These are phyloP conservation scores for Solanum chilense DNA, from an alignment of 257 asterid species.

Conservation along the genomic window DNA sequence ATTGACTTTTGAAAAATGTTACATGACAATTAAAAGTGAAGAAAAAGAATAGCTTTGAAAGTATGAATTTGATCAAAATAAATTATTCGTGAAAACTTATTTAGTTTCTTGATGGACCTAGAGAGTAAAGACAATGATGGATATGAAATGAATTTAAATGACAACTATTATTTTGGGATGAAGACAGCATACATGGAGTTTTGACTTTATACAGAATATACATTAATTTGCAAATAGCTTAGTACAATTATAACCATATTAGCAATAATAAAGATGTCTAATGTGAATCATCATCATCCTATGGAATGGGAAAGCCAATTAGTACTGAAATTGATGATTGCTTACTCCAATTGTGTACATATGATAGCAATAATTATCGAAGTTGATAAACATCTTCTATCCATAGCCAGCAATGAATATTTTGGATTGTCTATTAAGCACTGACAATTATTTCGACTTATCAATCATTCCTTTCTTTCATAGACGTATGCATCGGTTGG, in stretches of 20 bases:
- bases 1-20: too few species aligned
- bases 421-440: background rate
- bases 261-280: background rate
- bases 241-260: background rate
- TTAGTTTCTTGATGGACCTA: too few species aligned
- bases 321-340: background rate
- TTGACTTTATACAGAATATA: background rate
- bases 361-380: background rate
- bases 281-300: background rate
- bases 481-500: too few species aligned
- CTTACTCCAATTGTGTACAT: background rate
- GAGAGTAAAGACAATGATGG: background rate
- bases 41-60: too few species aligned
- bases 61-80: background rate
- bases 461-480: background rate
- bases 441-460: background rate
- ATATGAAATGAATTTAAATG: background rate
- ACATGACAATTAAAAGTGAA: too few species aligned
- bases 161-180: background rate
- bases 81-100: too few species aligned
- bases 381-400: background rate
- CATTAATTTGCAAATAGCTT: background rate
- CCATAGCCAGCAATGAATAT: background rate
- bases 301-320: background rate
- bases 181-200: background rate